Evolutionary conservation across 2,329 filamentous ascomycete genomes (phyloP).

Genomic region (Xylariaceae sp.): DNA sequence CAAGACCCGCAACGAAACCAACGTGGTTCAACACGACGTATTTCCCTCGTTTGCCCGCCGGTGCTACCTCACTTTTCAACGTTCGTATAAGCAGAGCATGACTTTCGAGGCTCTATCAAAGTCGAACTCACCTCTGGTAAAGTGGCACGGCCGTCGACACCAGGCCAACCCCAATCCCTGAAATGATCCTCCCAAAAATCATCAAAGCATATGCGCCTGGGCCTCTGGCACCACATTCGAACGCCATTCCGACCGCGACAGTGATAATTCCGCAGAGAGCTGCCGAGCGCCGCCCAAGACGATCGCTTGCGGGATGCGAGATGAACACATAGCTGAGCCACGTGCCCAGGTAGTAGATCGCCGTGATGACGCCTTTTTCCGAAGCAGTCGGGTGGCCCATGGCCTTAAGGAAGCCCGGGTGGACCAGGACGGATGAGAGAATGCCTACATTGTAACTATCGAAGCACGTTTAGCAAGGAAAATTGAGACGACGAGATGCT

Average conservation of each 20-base stretch:
- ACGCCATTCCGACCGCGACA: conserved; percentile 42
- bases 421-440: conserved; percentile 51
- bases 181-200: conserved; percentile 46
- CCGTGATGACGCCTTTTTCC: conserved; percentile 48
- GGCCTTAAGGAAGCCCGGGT: conserved; percentile 47
- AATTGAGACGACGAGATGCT: neutral
- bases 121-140: conserved; percentile 45
- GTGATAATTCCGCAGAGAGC: conserved; percentile 43
- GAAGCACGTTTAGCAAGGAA: no score
- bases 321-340: conserved; percentile 51
- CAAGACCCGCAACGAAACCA: conserved; percentile 51
- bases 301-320: conserved; percentile 47
- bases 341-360: conserved; percentile 55
- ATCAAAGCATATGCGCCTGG: conserved; percentile 41
- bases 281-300: conserved; percentile 46
- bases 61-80: conserved; percentile 45
- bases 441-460: conserved; percentile 54
- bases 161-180: conserved; percentile 49
- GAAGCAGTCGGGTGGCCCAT: conserved; percentile 40
- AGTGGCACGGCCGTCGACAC: conserved; percentile 54
- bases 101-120: no score
- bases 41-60: conserved; percentile 47
- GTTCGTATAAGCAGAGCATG: no score
- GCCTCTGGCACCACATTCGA: conserved; percentile 42
- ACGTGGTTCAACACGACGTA: conserved; percentile 58